A percentile compares a stretch with the other conserved stretches of the same genome.
phyloP scores from a whole-genome alignment of 352 stramenopile species.

The Pythium periplocum region DNA sequence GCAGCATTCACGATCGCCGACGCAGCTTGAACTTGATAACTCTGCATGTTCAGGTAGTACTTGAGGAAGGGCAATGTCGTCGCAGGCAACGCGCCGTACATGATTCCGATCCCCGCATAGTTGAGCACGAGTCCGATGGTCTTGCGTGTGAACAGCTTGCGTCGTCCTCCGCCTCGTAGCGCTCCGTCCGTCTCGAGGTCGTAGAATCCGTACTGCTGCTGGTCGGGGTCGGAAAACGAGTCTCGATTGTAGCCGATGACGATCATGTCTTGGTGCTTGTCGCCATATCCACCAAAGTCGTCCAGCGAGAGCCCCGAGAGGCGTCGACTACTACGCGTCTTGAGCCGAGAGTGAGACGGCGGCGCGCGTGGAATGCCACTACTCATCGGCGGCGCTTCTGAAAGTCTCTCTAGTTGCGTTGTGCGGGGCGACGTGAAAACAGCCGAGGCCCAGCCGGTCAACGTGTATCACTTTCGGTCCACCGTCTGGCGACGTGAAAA shows the following conservation, averaged over 20 bases:
- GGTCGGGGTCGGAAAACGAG: conserved; percentile 23
- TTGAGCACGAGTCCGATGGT: conserved; percentile 63
- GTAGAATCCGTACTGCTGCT: conserved; percentile 50
- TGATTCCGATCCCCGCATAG: conserved; percentile 56
- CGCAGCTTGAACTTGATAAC: conserved; percentile 50
- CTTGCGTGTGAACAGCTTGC: conserved; percentile 35
- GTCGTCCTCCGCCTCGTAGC: conserved; percentile 46
- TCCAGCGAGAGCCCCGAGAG: conserved; percentile 10
- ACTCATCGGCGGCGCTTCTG: too few species aligned
- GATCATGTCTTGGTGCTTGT: conserved; percentile 19
- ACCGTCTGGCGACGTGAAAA: too few species aligned
- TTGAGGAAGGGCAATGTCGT: conserved; percentile 51
- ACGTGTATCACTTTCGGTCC: too few species aligned
- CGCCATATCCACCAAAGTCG: conserved; percentile 11
- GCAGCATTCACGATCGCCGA: conserved; percentile 45
- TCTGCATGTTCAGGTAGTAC: conserved; percentile 58
- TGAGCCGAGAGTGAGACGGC: too few species aligned
- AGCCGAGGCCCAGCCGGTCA: too few species aligned
- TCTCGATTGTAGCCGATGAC: conserved; percentile 26
- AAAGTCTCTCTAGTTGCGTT: too few species aligned
- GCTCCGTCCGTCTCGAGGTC: conserved; percentile 60
- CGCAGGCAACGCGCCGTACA: conserved; percentile 62
- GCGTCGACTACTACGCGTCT: too few species aligned
- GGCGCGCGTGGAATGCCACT: too few species aligned
- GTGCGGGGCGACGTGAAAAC: too few species aligned